Base-by-base conservation (phyloP, 2,329 filamentous ascomycete species). In the Sphaerostilbella broomeana region DNA sequence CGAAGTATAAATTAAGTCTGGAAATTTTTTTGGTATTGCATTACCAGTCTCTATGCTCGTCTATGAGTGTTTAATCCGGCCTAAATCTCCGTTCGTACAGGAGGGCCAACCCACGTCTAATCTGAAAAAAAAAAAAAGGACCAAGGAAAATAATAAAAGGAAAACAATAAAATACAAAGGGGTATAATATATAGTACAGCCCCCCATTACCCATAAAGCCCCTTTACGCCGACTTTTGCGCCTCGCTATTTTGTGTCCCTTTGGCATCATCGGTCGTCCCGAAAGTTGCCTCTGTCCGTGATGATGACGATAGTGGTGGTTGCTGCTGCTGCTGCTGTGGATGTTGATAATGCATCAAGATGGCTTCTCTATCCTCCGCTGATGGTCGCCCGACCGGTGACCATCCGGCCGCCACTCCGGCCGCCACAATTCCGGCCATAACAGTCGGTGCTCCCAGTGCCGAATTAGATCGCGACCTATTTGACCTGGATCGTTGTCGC, bases 371-470 rank as follows among this genome's bases (percentile, higher is more conserved):
- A 22, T 55, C 53, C 24, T 52, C 52, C 3, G 53, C 50, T 15
- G 55, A 54, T 26, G 48, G 51, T 28, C 75, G 65, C 44, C 81
- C 79, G 39, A 79, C 73, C 1, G 84, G 84, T 33, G 82, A 85
- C 84, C 84, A 89, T 20, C 81, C 82, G 11, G 79, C 83, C 22
- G 79, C 84, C 22, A 89, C 76, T 53, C 81, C 82, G 29, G 83
- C 84, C 7, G 84, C 85, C 35, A 89, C 77, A 42, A 89, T 81
- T 45, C 85, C 85, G n/a, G 84, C 82, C 84, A 88, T 88, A 45
- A 87, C 84, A 6, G 81, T 79, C 2, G 83, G 80, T 2, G 84
- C 81, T 9, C 80, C 84, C 9, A 89, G 70, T 2, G 82, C 82
- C 19, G 83, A 87, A 59, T 81, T 81, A 27, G 74, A 77, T 42